phyloP scores from a whole-genome alignment of 1,284 basidiomycete species.

The Irpex lacteus region DNA sequence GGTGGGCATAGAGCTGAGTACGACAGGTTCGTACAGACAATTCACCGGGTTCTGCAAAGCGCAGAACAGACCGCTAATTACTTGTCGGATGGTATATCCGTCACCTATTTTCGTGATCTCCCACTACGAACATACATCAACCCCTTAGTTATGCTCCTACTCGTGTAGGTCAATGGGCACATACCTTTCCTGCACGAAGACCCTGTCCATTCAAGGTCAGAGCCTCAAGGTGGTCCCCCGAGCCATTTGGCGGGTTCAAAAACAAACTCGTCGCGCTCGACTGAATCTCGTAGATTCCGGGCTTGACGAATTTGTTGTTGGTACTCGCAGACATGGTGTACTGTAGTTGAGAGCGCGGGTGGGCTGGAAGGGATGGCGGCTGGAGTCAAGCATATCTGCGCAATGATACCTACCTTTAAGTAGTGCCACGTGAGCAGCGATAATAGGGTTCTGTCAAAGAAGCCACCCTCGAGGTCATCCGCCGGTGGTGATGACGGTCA shows the following conservation, averaged over 20 bases:
- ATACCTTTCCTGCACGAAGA: conserved; percentile 2
- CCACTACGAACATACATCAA: conserved; percentile 4
- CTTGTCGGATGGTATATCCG: conserved; percentile 9
- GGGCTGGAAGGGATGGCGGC: neutral
- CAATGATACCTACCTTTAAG: neutral
- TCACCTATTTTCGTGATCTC: conserved; percentile 5
- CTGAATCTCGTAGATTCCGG: conserved; percentile 9
- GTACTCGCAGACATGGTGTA: neutral
- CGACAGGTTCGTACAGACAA: neutral
- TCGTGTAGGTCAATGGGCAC: neutral
- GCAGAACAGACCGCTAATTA: conserved; percentile 7
- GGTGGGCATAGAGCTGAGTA: conserved; percentile 6
- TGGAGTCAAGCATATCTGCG: neutral
- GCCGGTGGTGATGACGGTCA: neutral
- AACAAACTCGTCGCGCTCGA: neutral
- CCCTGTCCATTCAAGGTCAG: neutral
- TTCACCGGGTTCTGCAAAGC: conserved; percentile 1
- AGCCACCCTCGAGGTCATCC: neutral
- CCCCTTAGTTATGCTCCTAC: neutral
- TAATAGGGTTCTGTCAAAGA: neutral
- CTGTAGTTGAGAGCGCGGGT: neutral
- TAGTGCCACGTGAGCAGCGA: neutral
- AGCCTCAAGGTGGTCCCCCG: conserved; percentile 4
- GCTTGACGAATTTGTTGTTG: neutral
- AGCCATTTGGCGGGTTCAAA: neutral